Percentiles rank a stretch among this genome's conserved stretches.
Conservation (phyloP, 2,329 filamentous ascomycete genomes). For the Apiospora kogelbergensis region DNA sequence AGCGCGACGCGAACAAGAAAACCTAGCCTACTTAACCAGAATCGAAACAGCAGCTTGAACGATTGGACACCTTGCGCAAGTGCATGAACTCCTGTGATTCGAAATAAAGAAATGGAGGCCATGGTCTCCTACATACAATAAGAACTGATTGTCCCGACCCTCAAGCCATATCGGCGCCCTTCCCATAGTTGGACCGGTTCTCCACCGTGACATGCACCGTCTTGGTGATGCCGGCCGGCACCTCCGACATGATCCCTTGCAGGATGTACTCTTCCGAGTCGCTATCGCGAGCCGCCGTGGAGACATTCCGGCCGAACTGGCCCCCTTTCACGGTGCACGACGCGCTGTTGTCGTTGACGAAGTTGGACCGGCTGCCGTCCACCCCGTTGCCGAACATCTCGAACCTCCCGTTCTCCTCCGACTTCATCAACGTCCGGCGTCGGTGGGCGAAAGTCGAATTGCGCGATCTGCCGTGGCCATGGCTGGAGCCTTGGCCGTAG, state of each 20-base stretch:
- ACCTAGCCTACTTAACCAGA: too few species aligned
- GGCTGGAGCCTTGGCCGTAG: background rate
- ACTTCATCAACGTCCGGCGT: background rate
- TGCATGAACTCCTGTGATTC: too few species aligned
- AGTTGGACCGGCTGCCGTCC: background rate
- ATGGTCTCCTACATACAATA: background rate
- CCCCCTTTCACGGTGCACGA: background rate
- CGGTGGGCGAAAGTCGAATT: background rate
- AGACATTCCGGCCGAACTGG: background rate
- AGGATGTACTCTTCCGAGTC: background rate
- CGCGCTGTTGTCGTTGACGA: background rate
- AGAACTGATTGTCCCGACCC: too few species aligned
- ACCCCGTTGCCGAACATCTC: background rate
- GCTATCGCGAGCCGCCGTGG: background rate
- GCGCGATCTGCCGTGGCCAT: background rate
- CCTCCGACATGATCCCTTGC: background rate
- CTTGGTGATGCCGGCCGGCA: background rate
- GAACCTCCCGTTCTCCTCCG: background rate
- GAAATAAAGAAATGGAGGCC: background rate
- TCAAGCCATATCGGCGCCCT: background rate
- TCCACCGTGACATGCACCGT: slow-evolving; percentile 1
- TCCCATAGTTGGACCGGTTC: background rate
- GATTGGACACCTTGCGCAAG: too few species aligned
- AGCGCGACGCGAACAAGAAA: too few species aligned
- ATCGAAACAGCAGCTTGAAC: too few species aligned